Conservation (phyloP, 495 filamentous ascomycete genomes). For the Penicillium maclennaniae region DNA sequence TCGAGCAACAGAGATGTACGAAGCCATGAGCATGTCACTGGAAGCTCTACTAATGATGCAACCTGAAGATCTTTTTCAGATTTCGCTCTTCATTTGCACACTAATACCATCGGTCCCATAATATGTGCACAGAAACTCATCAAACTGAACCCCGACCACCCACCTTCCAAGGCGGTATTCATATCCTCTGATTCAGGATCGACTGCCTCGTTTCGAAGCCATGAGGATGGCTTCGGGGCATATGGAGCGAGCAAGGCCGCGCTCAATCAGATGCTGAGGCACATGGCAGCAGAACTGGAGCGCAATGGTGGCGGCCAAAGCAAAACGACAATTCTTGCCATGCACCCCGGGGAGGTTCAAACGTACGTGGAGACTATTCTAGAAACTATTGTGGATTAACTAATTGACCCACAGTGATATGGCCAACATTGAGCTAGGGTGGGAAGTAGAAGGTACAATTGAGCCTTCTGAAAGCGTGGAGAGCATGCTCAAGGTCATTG, state of each 20-base stretch:
- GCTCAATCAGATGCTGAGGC: conserved; percentile 52
- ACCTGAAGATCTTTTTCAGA: conserved; percentile 13
- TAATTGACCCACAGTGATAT: conserved; percentile 35
- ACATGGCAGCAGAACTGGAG: conserved; percentile 52
- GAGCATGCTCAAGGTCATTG: conserved; percentile 50
- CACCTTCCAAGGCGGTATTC: conserved; percentile 45
- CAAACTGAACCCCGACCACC: conserved; percentile 26
- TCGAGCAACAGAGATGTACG: conserved; percentile 51
- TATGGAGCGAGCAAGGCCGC: conserved; percentile 58
- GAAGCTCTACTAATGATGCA: background rate
- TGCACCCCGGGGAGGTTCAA: conserved; percentile 55
- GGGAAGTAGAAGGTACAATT: conserved; percentile 49
- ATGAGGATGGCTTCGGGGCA: conserved; percentile 58
- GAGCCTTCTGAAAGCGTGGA: conserved; percentile 43
- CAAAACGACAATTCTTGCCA: conserved; percentile 46
- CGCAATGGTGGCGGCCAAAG: conserved; percentile 31
- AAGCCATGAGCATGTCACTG: background rate
- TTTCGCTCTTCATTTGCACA: conserved; percentile 52
- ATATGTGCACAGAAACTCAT: conserved; percentile 52
- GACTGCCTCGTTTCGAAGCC: conserved; percentile 41
- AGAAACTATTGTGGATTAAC: background rate
- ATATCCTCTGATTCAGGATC: conserved; percentile 53
- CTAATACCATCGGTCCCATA: conserved; percentile 56
- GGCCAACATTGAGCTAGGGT: conserved; percentile 42
- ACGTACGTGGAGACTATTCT: conserved; percentile 34